A percentile compares a stretch with the other conserved stretches of the same genome.
These are phyloP conservation scores for Tetradesmus obliquus DNA, from an alignment of 139 green algal genomes.

Conservation along the genomic window DNA sequence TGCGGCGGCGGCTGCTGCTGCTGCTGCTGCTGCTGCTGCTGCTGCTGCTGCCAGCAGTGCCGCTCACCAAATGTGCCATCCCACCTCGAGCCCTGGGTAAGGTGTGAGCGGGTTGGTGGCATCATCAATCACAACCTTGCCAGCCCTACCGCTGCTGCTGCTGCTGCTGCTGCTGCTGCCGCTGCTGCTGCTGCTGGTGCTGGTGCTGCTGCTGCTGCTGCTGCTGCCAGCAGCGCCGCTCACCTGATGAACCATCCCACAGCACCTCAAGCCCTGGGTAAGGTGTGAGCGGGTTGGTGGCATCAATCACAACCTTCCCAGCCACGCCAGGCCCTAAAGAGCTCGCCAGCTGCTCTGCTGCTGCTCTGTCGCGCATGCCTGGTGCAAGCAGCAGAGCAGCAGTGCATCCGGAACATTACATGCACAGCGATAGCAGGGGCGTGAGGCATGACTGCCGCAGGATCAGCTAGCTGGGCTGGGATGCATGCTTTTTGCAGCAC, in stretches of 20 bases:
- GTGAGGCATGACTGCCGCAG: neutral
- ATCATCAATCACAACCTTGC: slow-evolving; percentile 49
- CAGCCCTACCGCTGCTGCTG: neutral
- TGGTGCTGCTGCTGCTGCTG: neutral
- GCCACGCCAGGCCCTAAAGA: neutral
- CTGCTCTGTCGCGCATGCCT: neutral
- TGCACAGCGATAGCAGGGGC: neutral
- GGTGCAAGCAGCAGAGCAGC: neutral
- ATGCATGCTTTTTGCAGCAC: neutral
- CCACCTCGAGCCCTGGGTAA: slow-evolving; percentile 44
- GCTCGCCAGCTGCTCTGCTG: neutral
- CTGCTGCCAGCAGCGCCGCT: neutral
- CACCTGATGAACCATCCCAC: slow-evolving; percentile 46
- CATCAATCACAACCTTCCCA: slow-evolving; percentile 51
- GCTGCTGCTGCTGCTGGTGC: neutral
- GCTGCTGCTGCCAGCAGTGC: neutral
- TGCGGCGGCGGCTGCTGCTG: neutral
- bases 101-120: slow-evolving; percentile 49
- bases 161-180: neutral
- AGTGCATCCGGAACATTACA: neutral
- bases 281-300: slow-evolving; percentile 45
- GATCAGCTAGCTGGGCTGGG: neutral
- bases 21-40: neutral
- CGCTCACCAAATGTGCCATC: slow-evolving; percentile 35
- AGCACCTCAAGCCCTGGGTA: slow-evolving; percentile 37